Conservation (phyloP, 139 green algal genomes). For the Spirogloea muscicola region DNA sequence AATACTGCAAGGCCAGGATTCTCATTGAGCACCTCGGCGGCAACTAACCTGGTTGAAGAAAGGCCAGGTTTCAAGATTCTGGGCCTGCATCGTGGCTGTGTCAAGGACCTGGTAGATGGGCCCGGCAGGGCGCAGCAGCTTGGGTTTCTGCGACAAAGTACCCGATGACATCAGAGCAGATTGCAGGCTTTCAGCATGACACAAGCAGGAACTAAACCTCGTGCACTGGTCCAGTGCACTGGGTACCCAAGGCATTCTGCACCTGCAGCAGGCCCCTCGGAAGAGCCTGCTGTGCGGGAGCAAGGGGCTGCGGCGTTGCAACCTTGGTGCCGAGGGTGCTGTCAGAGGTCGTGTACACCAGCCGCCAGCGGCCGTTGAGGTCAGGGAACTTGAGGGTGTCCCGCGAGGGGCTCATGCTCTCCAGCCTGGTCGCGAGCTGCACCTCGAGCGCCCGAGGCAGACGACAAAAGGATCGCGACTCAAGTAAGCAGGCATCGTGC, state of each 20-base stretch:
- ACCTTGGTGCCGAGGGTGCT: slow-evolving; percentile 70
- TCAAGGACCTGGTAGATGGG: slow-evolving; percentile 84
- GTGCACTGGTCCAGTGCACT: too few relatives aligned
- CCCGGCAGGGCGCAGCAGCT: slow-evolving; percentile 67
- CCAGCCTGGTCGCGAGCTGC: slow-evolving; percentile 50
- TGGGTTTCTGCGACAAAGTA: slow-evolving; percentile 31
- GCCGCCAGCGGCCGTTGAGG: slow-evolving; percentile 73
- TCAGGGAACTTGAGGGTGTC: slow-evolving; percentile 53
- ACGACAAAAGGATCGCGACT: not conserved
- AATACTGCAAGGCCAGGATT: too few relatives aligned
- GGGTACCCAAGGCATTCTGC: too few relatives aligned
- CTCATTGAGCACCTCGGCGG: too few relatives aligned
- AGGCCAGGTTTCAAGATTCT: slow-evolving; percentile 73
- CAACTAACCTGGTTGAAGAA: slow-evolving; percentile 76
- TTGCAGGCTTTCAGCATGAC: too few relatives aligned
- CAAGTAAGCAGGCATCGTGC: not conserved
- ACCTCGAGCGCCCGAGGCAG: not conserved
- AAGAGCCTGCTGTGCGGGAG: too few relatives aligned
- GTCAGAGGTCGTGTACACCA: slow-evolving; percentile 85
- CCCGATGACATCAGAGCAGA: not conserved
- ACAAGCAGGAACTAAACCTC: too few relatives aligned
- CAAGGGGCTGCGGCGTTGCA: too few relatives aligned
- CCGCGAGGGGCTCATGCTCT: slow-evolving; percentile 67
- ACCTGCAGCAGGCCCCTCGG: too few relatives aligned
- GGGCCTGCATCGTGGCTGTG: slow-evolving; percentile 59